These are phyloP conservation scores for Lyophyllum semitale DNA, from an alignment of 768 basidiomycete species.

Conservation along the genomic window DNA sequence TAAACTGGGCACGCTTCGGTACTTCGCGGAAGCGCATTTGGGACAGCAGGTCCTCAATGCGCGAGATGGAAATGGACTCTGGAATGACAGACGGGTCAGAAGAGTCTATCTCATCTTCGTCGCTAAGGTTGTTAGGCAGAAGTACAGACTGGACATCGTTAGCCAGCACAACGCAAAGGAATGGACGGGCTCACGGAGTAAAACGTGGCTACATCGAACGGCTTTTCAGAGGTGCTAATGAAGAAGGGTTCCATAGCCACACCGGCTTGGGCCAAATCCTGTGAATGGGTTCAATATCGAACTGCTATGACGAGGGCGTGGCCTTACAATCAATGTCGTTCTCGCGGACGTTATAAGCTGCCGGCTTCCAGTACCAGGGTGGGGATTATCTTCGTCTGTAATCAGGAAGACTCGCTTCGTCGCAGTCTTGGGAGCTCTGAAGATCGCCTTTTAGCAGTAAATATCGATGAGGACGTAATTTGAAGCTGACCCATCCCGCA, in stretches of 20 bases:
- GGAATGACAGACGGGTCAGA: constrained; percentile 52
- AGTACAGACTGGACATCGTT: constrained; percentile 54
- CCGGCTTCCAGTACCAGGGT: constrained; percentile 51
- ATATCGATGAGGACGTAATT: not conserved
- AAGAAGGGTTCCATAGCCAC: constrained; percentile 88
- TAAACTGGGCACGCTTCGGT: constrained; percentile 83
- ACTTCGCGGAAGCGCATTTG: constrained; percentile 84
- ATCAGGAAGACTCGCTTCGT: constrained; percentile 93
- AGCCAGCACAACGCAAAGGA: not conserved
- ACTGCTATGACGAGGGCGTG: not conserved
- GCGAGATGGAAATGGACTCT: constrained; percentile 72
- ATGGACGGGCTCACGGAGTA: constrained; percentile 56
- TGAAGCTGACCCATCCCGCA: constrained; percentile 77
- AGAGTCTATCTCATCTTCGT: constrained; percentile 49
- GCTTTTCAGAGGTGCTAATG: constrained; percentile 65
- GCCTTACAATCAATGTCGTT: constrained; percentile 64
- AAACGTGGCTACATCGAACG: constrained; percentile 75
- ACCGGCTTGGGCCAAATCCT: constrained; percentile 85
- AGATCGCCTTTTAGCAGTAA: not conserved
- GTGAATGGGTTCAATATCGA: constrained; percentile 1
- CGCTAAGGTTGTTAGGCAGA: constrained; percentile 49
- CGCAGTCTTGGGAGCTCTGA: constrained; percentile 82
- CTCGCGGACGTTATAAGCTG: constrained; percentile 69
- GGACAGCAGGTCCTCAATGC: constrained; percentile 73
- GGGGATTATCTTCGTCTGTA: constrained; percentile 87